Evolutionary conservation across 805 yeast species (phyloP), one percentile per base, ranked within the genome.

Genomic region (Pichia gijzeniarum): DNA sequence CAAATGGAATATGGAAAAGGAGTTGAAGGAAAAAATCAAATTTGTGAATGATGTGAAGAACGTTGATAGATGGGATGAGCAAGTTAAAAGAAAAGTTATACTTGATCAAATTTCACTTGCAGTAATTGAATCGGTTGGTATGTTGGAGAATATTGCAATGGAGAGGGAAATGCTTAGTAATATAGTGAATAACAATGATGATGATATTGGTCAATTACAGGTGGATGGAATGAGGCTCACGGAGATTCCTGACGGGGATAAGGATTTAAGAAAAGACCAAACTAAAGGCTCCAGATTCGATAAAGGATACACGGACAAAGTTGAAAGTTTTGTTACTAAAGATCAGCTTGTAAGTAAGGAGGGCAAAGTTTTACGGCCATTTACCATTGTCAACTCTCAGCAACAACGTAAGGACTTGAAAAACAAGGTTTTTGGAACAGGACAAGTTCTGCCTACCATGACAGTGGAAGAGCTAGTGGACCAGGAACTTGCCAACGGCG

Each of bases 391-490:
- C 13, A 69, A 82, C 9, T 65, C 72, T 3, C 36, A 44, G 28
- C 36, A 49, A 43, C 28, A 73, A 78, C 48, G 78, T 77, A 32
- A 77, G n/a, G 44, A 81, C 38, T 53, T 87, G 16, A 69, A 73
- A 47, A 67, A 71, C 28, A 77, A 81, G 55, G 96, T 90, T 0
- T 79, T 77, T 54, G 96, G 97, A 1, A 87, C 95, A 2, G 99
- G 97, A 1, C 97, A 93, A 64, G 79, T 74, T 21, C 71, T 91
- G 25, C 99, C 99, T 2, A 87, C 97, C 0, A 87, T 93, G 93
- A 71, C 95, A 0, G 89, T 93, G 0, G 99, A 93, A 52, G 97
- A 93, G 55, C 82, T 85, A 49, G 69, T 93, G 43, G 95, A 89
- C 40, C 79, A 87, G 54, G 99, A 93, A 60, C 69, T 85, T 50